A percentile compares a stretch with the other conserved stretches of the same genome.
phyloP scores from a whole-genome alignment of 2,329 filamentous ascomycete species.

The Alternaria burnsii region DNA sequence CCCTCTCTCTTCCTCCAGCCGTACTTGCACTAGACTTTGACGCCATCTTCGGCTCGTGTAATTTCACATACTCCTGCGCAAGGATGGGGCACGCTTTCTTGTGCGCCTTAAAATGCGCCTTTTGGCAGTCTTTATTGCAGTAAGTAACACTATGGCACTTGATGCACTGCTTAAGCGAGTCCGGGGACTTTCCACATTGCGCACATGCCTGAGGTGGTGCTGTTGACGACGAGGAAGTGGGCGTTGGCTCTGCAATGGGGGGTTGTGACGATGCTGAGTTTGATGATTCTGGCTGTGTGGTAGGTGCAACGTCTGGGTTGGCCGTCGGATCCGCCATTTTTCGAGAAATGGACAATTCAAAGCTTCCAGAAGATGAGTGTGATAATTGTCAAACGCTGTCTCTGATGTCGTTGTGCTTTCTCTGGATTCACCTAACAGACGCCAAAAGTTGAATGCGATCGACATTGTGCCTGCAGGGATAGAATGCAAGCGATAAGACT shows the following conservation, averaged over 20 bases:
- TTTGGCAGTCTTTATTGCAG: slow-evolving; percentile 54
- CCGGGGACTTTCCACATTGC: slow-evolving; percentile 32
- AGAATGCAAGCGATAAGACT: neutral
- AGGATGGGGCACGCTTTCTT: slow-evolving; percentile 52
- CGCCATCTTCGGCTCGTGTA: slow-evolving; percentile 52
- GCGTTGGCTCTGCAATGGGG: neutral
- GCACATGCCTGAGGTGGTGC: slow-evolving; percentile 26
- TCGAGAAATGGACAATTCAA: neutral
- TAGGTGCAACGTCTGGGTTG: neutral
- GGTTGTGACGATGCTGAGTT: slow-evolving; percentile 3
- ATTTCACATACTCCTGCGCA: slow-evolving; percentile 51
- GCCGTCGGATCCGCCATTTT: slow-evolving; percentile 7
- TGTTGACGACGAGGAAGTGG: slow-evolving; percentile 24
- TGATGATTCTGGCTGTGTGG: slow-evolving; percentile 1
- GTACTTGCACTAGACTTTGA: slow-evolving; percentile 31
- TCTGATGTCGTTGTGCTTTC: slow-evolving; percentile 6
- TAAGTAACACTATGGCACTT: slow-evolving; percentile 52
- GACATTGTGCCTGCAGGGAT: slow-evolving; percentile 14
- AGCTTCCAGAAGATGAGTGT: neutral
- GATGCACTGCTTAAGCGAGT: slow-evolving; percentile 48
- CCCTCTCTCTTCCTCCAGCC: slow-evolving; percentile 45
- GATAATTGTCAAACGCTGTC: neutral
- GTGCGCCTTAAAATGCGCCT: slow-evolving; percentile 51
- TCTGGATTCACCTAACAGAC: neutral
- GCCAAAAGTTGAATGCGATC: slow-evolving; percentile 14